phyloP scores from a whole-genome alignment of 768 basidiomycete genomes.

The Kwoniella europaea region DNA sequence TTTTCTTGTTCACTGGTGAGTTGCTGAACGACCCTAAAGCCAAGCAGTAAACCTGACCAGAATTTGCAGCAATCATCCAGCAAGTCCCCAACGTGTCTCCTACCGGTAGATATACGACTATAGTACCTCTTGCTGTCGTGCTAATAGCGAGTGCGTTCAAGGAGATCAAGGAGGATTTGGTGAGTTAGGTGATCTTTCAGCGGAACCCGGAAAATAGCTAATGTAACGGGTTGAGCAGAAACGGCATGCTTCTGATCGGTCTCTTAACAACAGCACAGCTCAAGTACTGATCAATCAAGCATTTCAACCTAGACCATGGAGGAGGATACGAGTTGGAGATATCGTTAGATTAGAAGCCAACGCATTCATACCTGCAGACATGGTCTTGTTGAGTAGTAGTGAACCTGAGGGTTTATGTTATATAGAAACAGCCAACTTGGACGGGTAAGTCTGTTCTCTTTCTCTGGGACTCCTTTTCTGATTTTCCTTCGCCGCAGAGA shows the following conservation, averaged over 20 bases:
- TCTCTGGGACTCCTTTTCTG: not conserved
- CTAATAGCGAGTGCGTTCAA: constrained; percentile 93
- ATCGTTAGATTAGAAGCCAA: constrained; percentile 87
- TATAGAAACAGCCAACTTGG: constrained; percentile 95
- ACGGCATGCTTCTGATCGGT: constrained; percentile 92
- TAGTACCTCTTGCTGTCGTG: constrained; percentile 84
- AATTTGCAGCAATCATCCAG: constrained; percentile 76
- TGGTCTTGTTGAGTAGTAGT: constrained; percentile 81
- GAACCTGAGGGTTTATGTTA: constrained; percentile 98
- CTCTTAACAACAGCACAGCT: constrained; percentile 80
- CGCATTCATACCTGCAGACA: constrained; percentile 94
- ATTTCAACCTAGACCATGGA: constrained; percentile 82
- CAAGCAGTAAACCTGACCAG: not conserved
- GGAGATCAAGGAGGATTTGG: constrained; percentile 91
- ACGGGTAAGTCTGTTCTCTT: constrained; percentile 68
- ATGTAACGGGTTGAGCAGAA: constrained; percentile 66
- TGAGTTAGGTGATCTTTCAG: constrained; percentile 59
- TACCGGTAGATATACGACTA: constrained; percentile 92
- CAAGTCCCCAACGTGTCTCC: constrained; percentile 98
- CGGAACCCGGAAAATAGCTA: not conserved
- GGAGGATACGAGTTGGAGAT: constrained; percentile 87
- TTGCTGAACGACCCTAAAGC: not conserved
- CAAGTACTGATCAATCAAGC: constrained; percentile 69
- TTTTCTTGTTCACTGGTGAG: constrained; percentile 87
- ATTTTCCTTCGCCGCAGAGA: constrained; percentile 65